Evolutionary conservation across 345 rosid species (phyloP).

Genomic region (Eucalyptus victrix): DNA sequence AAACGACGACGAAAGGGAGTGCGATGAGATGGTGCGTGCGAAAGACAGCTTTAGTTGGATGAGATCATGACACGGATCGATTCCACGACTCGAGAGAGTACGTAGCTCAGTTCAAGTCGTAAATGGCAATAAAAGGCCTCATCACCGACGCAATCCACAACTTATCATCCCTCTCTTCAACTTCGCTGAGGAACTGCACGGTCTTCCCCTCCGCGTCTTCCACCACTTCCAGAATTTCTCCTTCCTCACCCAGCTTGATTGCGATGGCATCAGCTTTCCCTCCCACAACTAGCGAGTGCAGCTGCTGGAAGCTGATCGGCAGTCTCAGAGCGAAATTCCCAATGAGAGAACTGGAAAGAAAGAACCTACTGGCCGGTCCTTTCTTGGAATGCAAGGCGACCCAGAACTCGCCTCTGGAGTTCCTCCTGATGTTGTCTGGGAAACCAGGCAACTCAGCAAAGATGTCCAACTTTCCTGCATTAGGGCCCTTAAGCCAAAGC

Average conservation of each 20-base stretch:
- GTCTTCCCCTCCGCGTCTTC: conserved; percentile 43
- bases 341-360: conserved; percentile 14
- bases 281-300: conserved; percentile 43
- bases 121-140: conserved; percentile 50
- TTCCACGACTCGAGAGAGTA: not conserved
- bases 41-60: not conserved
- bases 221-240: conserved; percentile 31
- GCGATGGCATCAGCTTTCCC: conserved; percentile 55
- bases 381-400: conserved; percentile 63
- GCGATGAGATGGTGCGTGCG: not conserved
- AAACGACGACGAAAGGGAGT: not conserved
- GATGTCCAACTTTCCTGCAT: conserved; percentile 14
- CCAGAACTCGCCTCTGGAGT: conserved; percentile 57
- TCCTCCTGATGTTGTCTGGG: conserved; percentile 57
- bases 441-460: conserved; percentile 51
- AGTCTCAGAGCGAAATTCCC: conserved; percentile 29
- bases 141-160: conserved; percentile 63
- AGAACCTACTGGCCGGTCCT: conserved; percentile 22
- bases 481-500: conserved; percentile 34
- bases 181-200: conserved; percentile 55
- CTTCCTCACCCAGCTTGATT: conserved; percentile 37
- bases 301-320: conserved; percentile 28
- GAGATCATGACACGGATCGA: not conserved
- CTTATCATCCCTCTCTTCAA: conserved; percentile 51
- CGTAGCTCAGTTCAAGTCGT: conserved; percentile 8